phyloP scores from a whole-genome alignment of 768 basidiomycete species.

The Stropharia rugosoannulata region DNA sequence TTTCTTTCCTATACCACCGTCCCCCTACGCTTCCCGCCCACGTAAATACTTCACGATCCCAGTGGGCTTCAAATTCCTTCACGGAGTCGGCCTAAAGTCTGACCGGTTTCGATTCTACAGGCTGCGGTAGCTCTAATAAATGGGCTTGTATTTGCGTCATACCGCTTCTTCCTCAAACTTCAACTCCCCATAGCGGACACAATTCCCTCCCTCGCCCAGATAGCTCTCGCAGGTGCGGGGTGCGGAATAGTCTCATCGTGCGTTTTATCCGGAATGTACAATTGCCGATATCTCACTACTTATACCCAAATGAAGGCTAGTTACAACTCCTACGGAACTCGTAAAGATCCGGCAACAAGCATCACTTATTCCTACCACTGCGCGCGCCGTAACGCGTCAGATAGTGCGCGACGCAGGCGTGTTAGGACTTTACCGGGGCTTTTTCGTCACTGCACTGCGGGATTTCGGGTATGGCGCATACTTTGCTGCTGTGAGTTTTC shows the following conservation, averaged over 20 bases:
- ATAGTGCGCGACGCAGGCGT: slow-evolving; percentile 60
- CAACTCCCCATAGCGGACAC: slow-evolving; percentile 49
- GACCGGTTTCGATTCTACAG: slow-evolving; percentile 29
- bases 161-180: slow-evolving; percentile 72
- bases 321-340: slow-evolving; percentile 84
- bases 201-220: slow-evolving; percentile 67
- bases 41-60: neutral
- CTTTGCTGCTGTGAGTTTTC: slow-evolving; percentile 63
- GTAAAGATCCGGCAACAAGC: slow-evolving; percentile 86
- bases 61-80: neutral
- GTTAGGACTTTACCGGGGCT: slow-evolving; percentile 74
- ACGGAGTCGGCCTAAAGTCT: neutral
- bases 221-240: slow-evolving; percentile 75
- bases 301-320: slow-evolving; percentile 40
- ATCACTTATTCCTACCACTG: slow-evolving; percentile 44
- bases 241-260: slow-evolving; percentile 82
- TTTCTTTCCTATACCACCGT: neutral
- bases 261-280: slow-evolving; percentile 26
- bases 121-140: slow-evolving; percentile 75
- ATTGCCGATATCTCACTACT: neutral
- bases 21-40: neutral
- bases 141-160: slow-evolving; percentile 83
- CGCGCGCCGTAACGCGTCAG: slow-evolving; percentile 49
- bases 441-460: slow-evolving; percentile 69
- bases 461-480: slow-evolving; percentile 87